These are phyloP conservation scores for Naganishia kalamii DNA, from an alignment of 768 basidiomycete species.

Conservation along the genomic window DNA sequence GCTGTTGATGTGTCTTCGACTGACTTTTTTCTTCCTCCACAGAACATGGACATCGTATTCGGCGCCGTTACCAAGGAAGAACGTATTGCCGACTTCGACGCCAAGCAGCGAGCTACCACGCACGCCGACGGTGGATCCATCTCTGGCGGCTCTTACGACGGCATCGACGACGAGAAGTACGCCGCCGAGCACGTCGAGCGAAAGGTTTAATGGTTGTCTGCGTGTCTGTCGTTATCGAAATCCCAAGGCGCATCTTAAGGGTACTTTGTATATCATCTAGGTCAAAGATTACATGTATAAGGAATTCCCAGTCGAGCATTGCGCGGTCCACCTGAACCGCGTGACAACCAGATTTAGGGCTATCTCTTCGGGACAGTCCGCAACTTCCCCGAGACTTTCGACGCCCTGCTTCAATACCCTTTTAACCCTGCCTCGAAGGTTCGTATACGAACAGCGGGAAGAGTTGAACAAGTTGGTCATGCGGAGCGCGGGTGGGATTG, in stretches of 20 bases:
- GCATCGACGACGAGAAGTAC: conserved; percentile 23
- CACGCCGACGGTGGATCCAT: conserved; percentile 7
- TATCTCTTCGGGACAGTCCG: too few relatives aligned
- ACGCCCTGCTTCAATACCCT: too few relatives aligned
- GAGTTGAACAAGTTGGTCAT: too few relatives aligned
- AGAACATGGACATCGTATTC: conserved; percentile 36
- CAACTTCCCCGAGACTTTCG: too few relatives aligned
- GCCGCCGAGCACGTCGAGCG: conserved; percentile 18
- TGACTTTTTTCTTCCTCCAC: neutral
- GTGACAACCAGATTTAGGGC: too few relatives aligned
- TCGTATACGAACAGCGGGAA: too few relatives aligned
- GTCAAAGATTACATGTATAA: too few relatives aligned
- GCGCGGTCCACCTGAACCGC: too few relatives aligned
- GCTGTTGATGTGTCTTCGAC: neutral
- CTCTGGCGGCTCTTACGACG: conserved; percentile 17
- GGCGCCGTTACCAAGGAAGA: conserved; percentile 36
- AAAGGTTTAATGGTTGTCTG: neutral
- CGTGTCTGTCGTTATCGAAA: neutral
- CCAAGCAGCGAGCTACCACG: neutral
- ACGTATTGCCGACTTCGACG: conserved; percentile 33
- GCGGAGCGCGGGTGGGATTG: too few relatives aligned
- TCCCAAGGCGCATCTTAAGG: neutral
- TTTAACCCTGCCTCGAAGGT: too few relatives aligned
- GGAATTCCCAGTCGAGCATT: too few relatives aligned
- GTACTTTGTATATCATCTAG: neutral